A percentile compares a stretch with the other conserved stretches of the same genome.
Conservation (phyloP, 306 rosid genomes). For the Pueraria montana region DNA sequence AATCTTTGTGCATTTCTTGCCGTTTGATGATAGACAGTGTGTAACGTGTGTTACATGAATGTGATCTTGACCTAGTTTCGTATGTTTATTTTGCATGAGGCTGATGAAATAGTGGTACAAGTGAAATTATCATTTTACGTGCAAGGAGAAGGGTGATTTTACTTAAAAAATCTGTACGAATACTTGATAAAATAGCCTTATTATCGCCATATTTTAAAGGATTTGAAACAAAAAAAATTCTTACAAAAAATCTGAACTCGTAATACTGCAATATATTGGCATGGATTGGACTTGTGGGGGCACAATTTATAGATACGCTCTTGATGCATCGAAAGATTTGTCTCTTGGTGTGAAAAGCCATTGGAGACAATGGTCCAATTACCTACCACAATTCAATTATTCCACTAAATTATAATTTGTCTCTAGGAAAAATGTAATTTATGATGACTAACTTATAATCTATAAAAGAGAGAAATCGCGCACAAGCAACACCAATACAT, state of each 20-base stretch:
- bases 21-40: slow-evolving; percentile 35
- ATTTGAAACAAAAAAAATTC: neutral
- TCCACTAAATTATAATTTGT: neutral
- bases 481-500: neutral
- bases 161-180: neutral
- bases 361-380: neutral
- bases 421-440: neutral
- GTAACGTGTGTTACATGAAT: neutral
- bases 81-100: neutral
- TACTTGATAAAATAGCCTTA: neutral
- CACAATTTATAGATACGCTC: neutral
- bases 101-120: neutral
- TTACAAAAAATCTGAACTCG: neutral
- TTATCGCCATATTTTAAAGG: neutral
- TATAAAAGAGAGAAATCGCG: neutral
- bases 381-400: neutral
- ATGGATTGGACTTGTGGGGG: neutral
- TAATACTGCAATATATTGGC: neutral
- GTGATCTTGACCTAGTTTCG: neutral
- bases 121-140: neutral
- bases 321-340: neutral
- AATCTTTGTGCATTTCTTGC: neutral
- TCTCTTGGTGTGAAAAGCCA: neutral
- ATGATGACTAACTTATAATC: neutral
- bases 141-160: slow-evolving; percentile 2